These are phyloP conservation scores for Wickerhamomyces rabaulensis DNA, from an alignment of 805 yeast species.

Conservation along the genomic window DNA sequence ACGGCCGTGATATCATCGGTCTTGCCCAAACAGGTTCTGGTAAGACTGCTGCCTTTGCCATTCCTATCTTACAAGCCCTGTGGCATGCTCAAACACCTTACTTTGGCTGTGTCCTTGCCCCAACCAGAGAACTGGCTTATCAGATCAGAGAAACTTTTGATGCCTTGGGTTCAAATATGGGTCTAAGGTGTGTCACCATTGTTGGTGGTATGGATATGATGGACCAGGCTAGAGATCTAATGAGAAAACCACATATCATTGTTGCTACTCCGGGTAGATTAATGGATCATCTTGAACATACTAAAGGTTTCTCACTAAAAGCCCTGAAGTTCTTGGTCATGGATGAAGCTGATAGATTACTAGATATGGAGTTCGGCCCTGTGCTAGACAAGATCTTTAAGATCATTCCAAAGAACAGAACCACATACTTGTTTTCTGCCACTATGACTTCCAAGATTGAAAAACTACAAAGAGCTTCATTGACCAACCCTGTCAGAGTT, in stretches of 20 bases:
- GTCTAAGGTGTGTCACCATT: slow-evolving; percentile 79
- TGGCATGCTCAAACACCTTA: slow-evolving; percentile 88
- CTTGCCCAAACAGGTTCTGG: slow-evolving; percentile 98
- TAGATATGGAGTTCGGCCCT: slow-evolving; percentile 96
- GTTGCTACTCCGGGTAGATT: slow-evolving; percentile 96
- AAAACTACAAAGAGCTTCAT: slow-evolving; percentile 88
- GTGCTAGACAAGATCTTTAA: slow-evolving; percentile 82
- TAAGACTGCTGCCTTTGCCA: slow-evolving; percentile 96
- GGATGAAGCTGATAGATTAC: slow-evolving; percentile 95
- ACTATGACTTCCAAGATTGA: slow-evolving; percentile 95
- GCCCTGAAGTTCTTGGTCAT: slow-evolving; percentile 78
- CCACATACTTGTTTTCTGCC: slow-evolving; percentile 88
- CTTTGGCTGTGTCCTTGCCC: slow-evolving; percentile 83
- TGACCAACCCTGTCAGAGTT: slow-evolving; percentile 82
- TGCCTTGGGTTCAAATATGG: slow-evolving; percentile 89
- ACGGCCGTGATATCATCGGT: slow-evolving; percentile 91
- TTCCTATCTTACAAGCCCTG: slow-evolving; percentile 85
- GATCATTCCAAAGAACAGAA: slow-evolving; percentile 78
- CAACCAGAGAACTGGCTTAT: slow-evolving; percentile 80
- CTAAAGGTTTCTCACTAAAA: slow-evolving; percentile 81
- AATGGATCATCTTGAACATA: slow-evolving; percentile 89
- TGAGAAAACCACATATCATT: slow-evolving; percentile 89
- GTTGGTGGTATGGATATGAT: slow-evolving; percentile 99
- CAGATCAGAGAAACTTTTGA: slow-evolving; percentile 94
- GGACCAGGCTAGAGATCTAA: slow-evolving; percentile 92